Conservation (phyloP, 1,284 basidiomycete species). For the Mycosarcoma maydis region DNA sequence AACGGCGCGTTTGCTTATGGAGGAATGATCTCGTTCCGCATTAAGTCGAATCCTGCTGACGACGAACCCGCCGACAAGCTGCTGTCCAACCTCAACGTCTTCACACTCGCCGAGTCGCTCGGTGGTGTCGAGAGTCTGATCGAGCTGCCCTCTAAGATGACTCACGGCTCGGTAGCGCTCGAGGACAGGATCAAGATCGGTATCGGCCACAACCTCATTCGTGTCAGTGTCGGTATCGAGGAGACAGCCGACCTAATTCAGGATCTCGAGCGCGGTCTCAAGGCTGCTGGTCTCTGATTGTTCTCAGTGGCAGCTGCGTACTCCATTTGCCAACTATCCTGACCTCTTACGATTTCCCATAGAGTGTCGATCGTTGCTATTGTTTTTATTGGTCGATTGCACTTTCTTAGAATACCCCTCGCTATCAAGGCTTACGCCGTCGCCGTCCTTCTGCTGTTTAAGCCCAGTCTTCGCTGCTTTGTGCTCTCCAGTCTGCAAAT, state of each 20-base stretch:
- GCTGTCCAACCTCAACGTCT: constrained; percentile 76
- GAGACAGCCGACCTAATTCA: constrained; percentile 82
- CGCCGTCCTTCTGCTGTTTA: too few relatives aligned
- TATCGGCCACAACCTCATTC: constrained; percentile 82
- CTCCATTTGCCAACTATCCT: too few relatives aligned
- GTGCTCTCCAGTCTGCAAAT: too few relatives aligned
- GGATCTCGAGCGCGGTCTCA: constrained; percentile 79
- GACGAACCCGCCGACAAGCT: constrained; percentile 74
- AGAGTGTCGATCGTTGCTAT: too few relatives aligned
- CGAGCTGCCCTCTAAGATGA: constrained; percentile 72
- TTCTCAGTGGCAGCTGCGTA: too few relatives aligned
- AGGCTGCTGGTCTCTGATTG: constrained; percentile 29
- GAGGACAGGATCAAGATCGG: constrained; percentile 67
- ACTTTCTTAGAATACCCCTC: too few relatives aligned
- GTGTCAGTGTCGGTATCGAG: constrained; percentile 88
- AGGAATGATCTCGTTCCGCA: constrained; percentile 70
- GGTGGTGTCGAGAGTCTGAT: constrained; percentile 92
- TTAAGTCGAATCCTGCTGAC: constrained; percentile 52
- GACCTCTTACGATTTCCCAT: too few relatives aligned
- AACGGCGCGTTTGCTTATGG: constrained; percentile 60
- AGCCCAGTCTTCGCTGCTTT: too few relatives aligned
- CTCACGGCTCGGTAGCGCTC: constrained; percentile 76
- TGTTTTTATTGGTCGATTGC: too few relatives aligned
- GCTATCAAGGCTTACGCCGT: too few relatives aligned
- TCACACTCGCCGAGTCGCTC: constrained; percentile 86